Percentiles rank a stretch among this genome's conserved stretches.
These are phyloP conservation scores for Strobilomyces confusus DNA, from an alignment of 768 basidiomycete genomes.

Conservation along the genomic window DNA sequence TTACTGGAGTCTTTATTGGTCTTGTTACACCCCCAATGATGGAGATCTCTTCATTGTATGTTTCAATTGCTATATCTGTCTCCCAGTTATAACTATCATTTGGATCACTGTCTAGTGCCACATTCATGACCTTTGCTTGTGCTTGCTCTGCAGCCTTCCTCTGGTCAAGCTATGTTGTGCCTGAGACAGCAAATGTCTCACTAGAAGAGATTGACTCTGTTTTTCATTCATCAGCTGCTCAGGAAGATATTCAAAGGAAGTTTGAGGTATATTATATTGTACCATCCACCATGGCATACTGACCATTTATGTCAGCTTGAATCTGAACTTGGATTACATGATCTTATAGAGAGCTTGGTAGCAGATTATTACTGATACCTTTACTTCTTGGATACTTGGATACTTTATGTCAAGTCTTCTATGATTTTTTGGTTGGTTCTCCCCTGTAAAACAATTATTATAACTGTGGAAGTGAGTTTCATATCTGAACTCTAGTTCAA, in stretches of 20 bases:
- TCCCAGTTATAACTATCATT: neutral
- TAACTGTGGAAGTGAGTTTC: too few species aligned
- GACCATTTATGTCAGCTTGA: conserved; percentile 45
- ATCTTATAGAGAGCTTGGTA: conserved; percentile 39
- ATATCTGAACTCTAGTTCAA: neutral
- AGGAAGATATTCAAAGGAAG: conserved; percentile 49
- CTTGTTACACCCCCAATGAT: conserved; percentile 67
- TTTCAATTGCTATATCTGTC: neutral
- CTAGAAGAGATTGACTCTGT: conserved; percentile 73
- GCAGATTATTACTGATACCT: conserved; percentile 10
- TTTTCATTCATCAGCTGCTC: conserved; percentile 56
- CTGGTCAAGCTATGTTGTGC: conserved; percentile 67
- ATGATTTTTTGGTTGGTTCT: too few species aligned
- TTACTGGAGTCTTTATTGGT: conserved; percentile 62
- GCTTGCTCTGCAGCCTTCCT: conserved; percentile 66
- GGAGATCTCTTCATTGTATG: conserved; percentile 55
- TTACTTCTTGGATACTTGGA: neutral
- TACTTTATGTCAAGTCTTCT: neutral
- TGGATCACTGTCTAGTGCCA: conserved; percentile 39
- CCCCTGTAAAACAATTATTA: too few species aligned
- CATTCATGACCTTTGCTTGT: conserved; percentile 63
- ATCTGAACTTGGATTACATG: conserved; percentile 48
- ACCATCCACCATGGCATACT: neutral
- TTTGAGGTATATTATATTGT: conserved; percentile 40
- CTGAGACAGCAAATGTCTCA: conserved; percentile 74